Base-by-base conservation (phyloP, 1,139 yeast species). In the Hemisphaericaspora xylofermentans region DNA sequence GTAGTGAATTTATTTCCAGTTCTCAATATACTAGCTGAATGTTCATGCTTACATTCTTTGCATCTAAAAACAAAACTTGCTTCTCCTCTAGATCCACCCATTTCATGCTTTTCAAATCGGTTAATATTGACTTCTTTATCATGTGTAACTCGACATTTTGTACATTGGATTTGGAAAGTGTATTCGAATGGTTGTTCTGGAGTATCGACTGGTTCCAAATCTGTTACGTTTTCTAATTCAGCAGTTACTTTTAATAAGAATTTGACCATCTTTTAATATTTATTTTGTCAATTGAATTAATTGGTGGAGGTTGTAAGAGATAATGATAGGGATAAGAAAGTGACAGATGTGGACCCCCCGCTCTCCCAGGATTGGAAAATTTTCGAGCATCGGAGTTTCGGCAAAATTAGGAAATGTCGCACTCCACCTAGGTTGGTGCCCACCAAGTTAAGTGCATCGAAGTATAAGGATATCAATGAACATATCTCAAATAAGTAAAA, bases 41-140 rank as follows among this genome's bases (percentile, higher is more conserved):
- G 70, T 44, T 69, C 75, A 27, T 53, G 45, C 43, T 79, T 77
- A 58, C 96, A 88, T 48, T 69, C 66, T 43, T 76, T 75, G 59
- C 98, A 93, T 51, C 82, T 77, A 73, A 86, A 83, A 2, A 85
- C 83, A 58, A 89, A 88, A 50, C 84, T 86, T 10, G 96, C 95
- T 46, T 82, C 88, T 13, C 96, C 96, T 47, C 83, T 74, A 33
- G 94, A 80, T 0, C 89, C 91, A 1, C 76, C 61, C 31, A 86
- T 74, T 31, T 84, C 86, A 57, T 80, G 77, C 30, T 60, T 56
- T 61, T 68, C 91, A 59, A 68, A 82, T 47, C 78, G 66, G 60
- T 86, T 87, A 58, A 89, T 80, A 18, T 78, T 73, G 24, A 89
- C 77, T n/a, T 80, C 80, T 53, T 89, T 88, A 27, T 78, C 78